Evolutionary conservation across 345 rosid genomes (phyloP), one percentile per base, ranked within the genome.

Genomic region (Citrus trifoliata): DNA sequence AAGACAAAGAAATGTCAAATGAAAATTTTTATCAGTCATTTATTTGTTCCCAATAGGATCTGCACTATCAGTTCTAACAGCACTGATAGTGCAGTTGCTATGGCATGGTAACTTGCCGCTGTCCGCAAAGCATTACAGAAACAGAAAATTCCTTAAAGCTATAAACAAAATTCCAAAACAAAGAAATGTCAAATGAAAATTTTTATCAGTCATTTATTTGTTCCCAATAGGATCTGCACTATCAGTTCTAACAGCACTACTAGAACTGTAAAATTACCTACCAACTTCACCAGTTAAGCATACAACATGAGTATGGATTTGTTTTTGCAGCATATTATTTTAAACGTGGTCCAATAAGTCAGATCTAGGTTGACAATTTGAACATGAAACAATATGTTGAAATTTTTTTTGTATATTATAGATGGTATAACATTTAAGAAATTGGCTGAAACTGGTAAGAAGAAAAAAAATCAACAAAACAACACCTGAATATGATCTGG

Each of bases 61-160:
- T 64, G 65, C 48, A 59, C 16, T 63, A 4, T 32, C 33, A 32
- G 33, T 32, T 32, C 33, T 32, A 32, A 32, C 33, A 32, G 33
- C 33, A 32, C 33, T 35, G 99, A 96, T 73, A 94, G 95, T n/a
- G 99, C 98, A 89, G 94, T 94, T 84, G 98, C 99, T 84, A 96
- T 96, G 61, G 99, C 99, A 88, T 96, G 98, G 88, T 96, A 96
- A 85, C 98, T 96, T 81, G 99, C 99, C 75, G 99, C 99, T 69
- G 99, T 96, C 99, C 94, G 89, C 55, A 70, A 61, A 82, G 59
- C 77, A 84, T 75, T 33, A 74, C 27, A 79, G 38, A 78, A 71
- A 38, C 62, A 82, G 62, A 59, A 82, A 73, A 59, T 55, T 24
- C 35, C 24, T 79, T 58, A 76, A 65, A 64, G 25, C 38, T 10